Evolutionary conservation across 164 flowering plant species (phyloP).

Genomic region (Kalanchoe fedtschenkoi): DNA sequence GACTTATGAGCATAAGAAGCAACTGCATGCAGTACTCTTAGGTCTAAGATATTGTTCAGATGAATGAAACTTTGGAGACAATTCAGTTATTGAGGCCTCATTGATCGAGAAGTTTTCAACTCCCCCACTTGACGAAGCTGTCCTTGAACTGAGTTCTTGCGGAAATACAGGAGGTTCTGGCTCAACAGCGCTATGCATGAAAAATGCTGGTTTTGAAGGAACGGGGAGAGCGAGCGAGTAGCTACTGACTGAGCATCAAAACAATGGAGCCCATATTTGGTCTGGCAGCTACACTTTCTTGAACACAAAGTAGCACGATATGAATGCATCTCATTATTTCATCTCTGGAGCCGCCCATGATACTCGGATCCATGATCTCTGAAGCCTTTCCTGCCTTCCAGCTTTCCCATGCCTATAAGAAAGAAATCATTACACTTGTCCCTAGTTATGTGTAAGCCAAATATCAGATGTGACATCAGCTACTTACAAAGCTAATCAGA

Average conservation of each 20-base stretch:
- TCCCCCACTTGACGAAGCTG: not conserved
- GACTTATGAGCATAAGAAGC: not conserved
- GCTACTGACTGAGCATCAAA: conserved; percentile 18
- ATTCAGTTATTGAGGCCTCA: conserved; percentile 4
- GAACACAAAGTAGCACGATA: conserved; percentile 28
- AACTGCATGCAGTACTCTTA: not conserved
- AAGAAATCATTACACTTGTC: not conserved
- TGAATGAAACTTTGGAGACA: not conserved
- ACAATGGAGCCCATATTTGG: conserved; percentile 25
- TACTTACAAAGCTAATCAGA: conserved; percentile 4
- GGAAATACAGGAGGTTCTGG: not conserved
- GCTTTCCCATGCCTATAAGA: conserved; percentile 22
- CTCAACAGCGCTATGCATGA: not conserved
- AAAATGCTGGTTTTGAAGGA: conserved; percentile 20
- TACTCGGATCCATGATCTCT: conserved; percentile 15
- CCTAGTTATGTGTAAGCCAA: not conserved
- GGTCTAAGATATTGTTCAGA: not conserved
- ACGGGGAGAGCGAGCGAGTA: conserved; percentile 11
- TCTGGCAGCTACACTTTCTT: conserved; percentile 18
- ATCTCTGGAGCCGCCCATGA: conserved; percentile 5
- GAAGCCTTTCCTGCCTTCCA: conserved; percentile 17
- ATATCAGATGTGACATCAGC: not conserved
- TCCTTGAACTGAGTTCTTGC: not conserved
- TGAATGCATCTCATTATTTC: conserved; percentile 25
- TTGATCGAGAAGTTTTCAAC: not conserved